Conservation (phyloP, 2,329 filamentous ascomycete species). For the Fusarium pilosicola region DNA sequence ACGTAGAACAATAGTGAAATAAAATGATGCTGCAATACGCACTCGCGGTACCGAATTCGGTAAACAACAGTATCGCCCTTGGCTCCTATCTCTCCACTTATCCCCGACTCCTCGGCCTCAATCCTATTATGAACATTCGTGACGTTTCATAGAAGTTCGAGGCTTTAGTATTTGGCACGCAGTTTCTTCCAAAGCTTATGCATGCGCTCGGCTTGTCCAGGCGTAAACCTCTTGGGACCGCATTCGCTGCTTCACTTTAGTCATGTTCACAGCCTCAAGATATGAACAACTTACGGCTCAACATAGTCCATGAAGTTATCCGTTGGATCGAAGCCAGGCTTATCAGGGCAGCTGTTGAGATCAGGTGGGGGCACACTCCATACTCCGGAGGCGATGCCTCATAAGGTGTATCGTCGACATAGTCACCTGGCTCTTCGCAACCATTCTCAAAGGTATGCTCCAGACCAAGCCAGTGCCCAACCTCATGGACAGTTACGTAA, state of each 20-base stretch:
- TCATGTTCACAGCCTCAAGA: fast-evolving
- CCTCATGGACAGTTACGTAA: slow-evolving; percentile 5
- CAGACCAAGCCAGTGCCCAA: slow-evolving; percentile 25
- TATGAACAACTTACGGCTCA: neutral
- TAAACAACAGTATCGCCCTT: neutral
- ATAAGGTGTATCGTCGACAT: slow-evolving; percentile 19
- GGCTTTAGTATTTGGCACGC: neutral
- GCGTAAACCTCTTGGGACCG: slow-evolving; percentile 8
- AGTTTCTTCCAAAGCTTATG: slow-evolving; percentile 22
- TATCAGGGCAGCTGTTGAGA: slow-evolving; percentile 12
- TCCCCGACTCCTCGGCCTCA: neutral
- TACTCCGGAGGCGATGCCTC: neutral
- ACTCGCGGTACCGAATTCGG: too few relatives aligned
- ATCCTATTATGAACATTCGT: fast-evolving
- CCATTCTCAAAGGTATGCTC: slow-evolving; percentile 27
- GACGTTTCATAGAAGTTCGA: neutral
- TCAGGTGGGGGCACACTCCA: neutral
- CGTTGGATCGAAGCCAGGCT: slow-evolving; percentile 14
- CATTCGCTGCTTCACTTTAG: slow-evolving; percentile 4
- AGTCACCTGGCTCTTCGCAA: slow-evolving; percentile 19
- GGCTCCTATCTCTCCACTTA: neutral
- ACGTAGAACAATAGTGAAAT: too few relatives aligned
- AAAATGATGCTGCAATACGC: too few relatives aligned
- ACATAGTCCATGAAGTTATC: slow-evolving; percentile 28
- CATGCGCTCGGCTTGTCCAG: slow-evolving; percentile 21